Percentiles rank a stretch among this genome's conserved stretches.
phyloP scores from a whole-genome alignment of 164 flowering plant species.

The Kalanchoe fedtschenkoi region DNA sequence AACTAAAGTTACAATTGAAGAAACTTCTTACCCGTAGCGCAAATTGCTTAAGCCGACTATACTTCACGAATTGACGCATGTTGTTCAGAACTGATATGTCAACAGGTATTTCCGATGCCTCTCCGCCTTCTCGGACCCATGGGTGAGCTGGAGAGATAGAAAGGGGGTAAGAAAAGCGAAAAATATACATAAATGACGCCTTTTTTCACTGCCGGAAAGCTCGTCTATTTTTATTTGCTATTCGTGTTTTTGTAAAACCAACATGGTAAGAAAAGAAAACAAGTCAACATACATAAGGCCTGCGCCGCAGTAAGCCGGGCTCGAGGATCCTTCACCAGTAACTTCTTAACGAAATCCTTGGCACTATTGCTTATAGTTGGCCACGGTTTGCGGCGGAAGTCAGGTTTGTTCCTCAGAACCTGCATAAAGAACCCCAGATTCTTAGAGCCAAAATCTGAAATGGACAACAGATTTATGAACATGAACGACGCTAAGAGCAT shows the following conservation, averaged over 20 bases:
- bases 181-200: background rate
- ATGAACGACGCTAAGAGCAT: no score
- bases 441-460: background rate
- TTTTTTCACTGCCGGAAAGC: background rate
- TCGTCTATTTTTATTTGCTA: background rate
- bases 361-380: slow-evolving; percentile 77
- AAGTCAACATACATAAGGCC: slow-evolving; percentile 70
- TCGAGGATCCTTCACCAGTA: slow-evolving; percentile 84
- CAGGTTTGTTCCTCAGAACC: slow-evolving; percentile 91
- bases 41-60: slow-evolving; percentile 87
- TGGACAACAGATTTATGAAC: background rate
- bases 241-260: background rate
- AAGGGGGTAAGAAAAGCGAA: background rate
- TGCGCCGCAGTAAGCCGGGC: slow-evolving; percentile 93
- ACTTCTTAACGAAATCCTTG: slow-evolving; percentile 85
- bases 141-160: slow-evolving; percentile 60
- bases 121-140: slow-evolving; percentile 99
- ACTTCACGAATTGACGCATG: slow-evolving; percentile 90
- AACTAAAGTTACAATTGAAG: background rate
- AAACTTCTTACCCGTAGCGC: slow-evolving; percentile 64
- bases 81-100: slow-evolving; percentile 86
- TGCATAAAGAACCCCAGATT: slow-evolving; percentile 13
- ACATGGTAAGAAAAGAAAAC: background rate
- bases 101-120: slow-evolving; percentile 89
- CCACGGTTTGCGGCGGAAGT: slow-evolving; percentile 93